Evolutionary conservation across 768 basidiomycete genomes (phyloP), one percentile per base, ranked within the genome.

Genomic region (Agrocybe pediades): DNA sequence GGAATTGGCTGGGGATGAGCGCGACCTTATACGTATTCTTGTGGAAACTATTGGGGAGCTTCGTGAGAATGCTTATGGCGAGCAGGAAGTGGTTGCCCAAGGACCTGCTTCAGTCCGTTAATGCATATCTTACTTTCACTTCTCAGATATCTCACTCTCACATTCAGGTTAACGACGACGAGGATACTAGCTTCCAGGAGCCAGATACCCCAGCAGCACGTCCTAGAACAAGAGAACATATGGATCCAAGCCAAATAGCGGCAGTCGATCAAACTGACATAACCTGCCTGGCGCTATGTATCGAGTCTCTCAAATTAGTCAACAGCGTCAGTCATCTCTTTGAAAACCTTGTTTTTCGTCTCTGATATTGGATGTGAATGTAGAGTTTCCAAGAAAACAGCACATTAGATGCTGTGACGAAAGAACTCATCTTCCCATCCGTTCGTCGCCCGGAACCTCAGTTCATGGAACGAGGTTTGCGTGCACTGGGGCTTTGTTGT

Each of bases 11-110:
- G 71, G 82, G 11, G 84, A 75, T 55, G 95, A 98, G 69, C 77
- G 86, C 17, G 93, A 97, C 67, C 77, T 97, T 29, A 92, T 96
- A 59, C 84, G 89, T 3, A 80, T 95, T 21, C 86, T 95, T 0
- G 93, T 96, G 30, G 94, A 96, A 65, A 86, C 91, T 29, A 82
- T 97, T 1, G 86, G 90, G 49, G 90, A 92, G 54, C 74, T 96
- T 9, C 78, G 94, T 20, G 86, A 86, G 67, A 67, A 71, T 6
- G 55, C 33, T 6, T 61, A 64, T 3, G 75, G 72, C 3, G 33
- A 13, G n/a, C 33, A 7, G 15, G 74, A 72, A 9, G 79, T 79
- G 3, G 73, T 71, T 6, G 75, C 76, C 1, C 15, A 16, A 21
- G 47, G 40, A 30, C 47, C 39, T 30, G 51, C 56, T 17, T 48